Conservation (phyloP, 2,329 filamentous ascomycete genomes). For the Talaromyces sp. region DNA sequence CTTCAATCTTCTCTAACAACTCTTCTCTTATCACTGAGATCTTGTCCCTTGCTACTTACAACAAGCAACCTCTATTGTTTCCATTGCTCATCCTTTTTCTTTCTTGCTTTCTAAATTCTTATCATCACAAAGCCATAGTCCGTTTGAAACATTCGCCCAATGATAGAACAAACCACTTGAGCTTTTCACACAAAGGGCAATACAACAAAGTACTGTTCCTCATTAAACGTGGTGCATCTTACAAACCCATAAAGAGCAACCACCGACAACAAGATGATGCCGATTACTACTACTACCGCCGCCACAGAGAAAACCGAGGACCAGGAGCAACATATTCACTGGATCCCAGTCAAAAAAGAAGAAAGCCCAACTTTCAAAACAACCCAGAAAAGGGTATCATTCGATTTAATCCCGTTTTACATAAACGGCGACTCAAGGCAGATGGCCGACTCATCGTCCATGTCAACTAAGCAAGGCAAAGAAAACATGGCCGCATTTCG, state of each 20-base stretch:
- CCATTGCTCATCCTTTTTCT: too few species aligned
- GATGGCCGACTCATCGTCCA: background rate
- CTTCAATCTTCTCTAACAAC: background rate
- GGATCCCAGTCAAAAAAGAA: background rate
- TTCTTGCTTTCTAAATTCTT: too few species aligned
- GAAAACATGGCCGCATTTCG: background rate
- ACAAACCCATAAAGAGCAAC: too few species aligned
- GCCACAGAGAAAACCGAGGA: background rate
- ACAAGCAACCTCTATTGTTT: too few species aligned
- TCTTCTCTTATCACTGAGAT: background rate
- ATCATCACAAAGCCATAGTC: too few species aligned
- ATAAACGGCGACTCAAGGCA: background rate
- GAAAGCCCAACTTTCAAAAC: background rate
- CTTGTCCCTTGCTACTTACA: too few species aligned
- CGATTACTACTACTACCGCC: background rate
- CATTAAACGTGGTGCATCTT: too few species aligned
- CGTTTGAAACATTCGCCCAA: too few species aligned
- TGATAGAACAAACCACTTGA: too few species aligned
- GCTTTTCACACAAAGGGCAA: too few species aligned
- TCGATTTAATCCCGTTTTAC: background rate
- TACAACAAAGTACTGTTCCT: too few species aligned
- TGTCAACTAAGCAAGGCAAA: background rate
- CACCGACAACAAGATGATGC: too few species aligned
- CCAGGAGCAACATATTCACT: background rate
- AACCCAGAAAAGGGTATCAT: background rate